Conservation (phyloP, 2,329 filamentous ascomycete genomes). For the Cercospora brassicicola region DNA sequence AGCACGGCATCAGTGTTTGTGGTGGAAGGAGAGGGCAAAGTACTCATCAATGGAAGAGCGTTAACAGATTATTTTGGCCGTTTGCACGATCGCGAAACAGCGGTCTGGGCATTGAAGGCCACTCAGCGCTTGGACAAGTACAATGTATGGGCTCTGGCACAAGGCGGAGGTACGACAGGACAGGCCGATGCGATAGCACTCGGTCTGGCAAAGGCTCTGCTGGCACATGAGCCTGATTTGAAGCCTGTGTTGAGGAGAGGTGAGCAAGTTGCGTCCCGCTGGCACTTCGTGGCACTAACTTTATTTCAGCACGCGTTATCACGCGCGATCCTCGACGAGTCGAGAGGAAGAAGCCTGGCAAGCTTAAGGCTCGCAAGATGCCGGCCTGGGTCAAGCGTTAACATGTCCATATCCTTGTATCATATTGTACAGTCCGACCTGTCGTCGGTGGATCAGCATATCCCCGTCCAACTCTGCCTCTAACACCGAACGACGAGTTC, state of each 20-base stretch:
- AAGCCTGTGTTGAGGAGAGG: conserved; percentile 86
- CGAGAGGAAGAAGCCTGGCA: conserved; percentile 97
- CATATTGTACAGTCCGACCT: conserved; percentile 15
- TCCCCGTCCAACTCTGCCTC: neutral
- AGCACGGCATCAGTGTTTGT: conserved; percentile 82
- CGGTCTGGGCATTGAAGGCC: conserved; percentile 82
- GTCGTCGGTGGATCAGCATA: neutral
- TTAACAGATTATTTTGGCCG: conserved; percentile 79
- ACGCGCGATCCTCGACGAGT: conserved; percentile 88
- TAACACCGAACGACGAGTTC: neutral
- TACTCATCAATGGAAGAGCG: conserved; percentile 86
- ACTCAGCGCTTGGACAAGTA: conserved; percentile 90
- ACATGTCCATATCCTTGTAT: conserved; percentile 14
- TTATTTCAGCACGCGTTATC: conserved; percentile 75
- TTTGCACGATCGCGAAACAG: conserved; percentile 91
- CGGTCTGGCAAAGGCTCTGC: conserved; percentile 80
- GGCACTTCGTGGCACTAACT: conserved; percentile 3
- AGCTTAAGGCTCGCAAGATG: conserved; percentile 96
- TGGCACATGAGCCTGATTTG: conserved; percentile 87
- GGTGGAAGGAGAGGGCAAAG: conserved; percentile 88
- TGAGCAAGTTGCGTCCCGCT: conserved; percentile 54
- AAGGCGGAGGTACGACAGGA: conserved; percentile 86
- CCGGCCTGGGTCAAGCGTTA: conserved; percentile 93
- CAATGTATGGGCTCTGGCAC: conserved; percentile 85
- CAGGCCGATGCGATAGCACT: conserved; percentile 94